Base-by-base conservation (phyloP, 345 rosid genomes). In the Populus alba region DNA sequence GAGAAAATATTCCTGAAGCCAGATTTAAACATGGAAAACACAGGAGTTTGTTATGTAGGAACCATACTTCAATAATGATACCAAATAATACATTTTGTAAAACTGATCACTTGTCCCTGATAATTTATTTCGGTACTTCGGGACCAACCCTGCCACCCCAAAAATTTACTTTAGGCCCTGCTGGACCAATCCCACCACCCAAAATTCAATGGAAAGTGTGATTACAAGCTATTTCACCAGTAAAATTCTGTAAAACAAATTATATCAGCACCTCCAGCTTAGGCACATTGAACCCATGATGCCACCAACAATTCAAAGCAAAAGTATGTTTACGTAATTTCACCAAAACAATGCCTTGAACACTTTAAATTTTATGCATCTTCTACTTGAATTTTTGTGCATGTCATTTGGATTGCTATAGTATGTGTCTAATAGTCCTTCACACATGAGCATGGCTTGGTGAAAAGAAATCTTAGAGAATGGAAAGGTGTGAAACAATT, bases 1-100 rank as follows among this genome's bases (percentile, higher is more conserved):
- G 84, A 87, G 83, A 74, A 73, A 82, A 75, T 71, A 81, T 20
- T 71, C 79, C 68, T 47, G 29, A 45, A 15, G 57, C 51, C 66
- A 31, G 33, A 71, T 43, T 65, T 23, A 29, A 35, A 53, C 4
- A 22, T 2, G 18, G 38, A 69, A 23, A 67, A 18, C 43, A 37
- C 35, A 23, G 43, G 66, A 74, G n/a, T 11, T 22, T 51, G 69
- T 29, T 70, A 75, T 47, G 55, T 29, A 68, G 38, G 33, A 63
- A 80, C n/a, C 20, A 7, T 55, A 51, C 23, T 37, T 45, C n/a
- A 72, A n/a, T 27, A 41, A 45, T 29, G 22, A 29, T 10, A 25
- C 65, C n/a, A 71, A 51, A 7, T 3, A 17, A 68, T 12, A 23
- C 65, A n/a, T 59, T 71, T 25, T 17, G 15, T 27, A 71, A 77